Evolutionary conservation across 2,329 filamentous ascomycete species (phyloP).

Genomic region (Ophiostoma australiae): DNA sequence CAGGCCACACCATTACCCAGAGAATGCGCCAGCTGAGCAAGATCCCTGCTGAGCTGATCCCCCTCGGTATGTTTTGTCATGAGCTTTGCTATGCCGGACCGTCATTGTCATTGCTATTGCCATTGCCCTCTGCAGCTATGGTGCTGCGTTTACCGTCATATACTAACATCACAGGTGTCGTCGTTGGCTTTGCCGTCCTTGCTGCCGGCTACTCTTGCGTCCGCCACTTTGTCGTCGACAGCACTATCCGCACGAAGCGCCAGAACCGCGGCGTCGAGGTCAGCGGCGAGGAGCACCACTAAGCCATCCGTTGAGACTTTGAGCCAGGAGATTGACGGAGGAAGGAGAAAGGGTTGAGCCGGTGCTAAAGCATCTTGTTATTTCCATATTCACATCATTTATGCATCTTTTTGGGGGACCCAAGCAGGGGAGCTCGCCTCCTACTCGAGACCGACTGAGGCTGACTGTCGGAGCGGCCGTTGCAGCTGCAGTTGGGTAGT

Average conservation of each 20-base stretch:
- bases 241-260: slow-evolving; percentile 82
- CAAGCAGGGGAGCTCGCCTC: not conserved
- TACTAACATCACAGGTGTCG: slow-evolving; percentile 57
- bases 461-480: not conserved
- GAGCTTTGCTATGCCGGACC: not conserved
- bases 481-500: not conserved
- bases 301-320: not conserved
- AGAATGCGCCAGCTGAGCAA: slow-evolving; percentile 83
- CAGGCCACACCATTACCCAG: slow-evolving; percentile 96
- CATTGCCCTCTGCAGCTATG: not conserved
- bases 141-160: not conserved
- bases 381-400: slow-evolving; percentile 2
- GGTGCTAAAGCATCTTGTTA: slow-evolving; percentile 6
- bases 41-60: slow-evolving; percentile 89
- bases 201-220: slow-evolving; percentile 77
- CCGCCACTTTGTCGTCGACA: slow-evolving; percentile 82
- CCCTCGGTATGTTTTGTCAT: slow-evolving; percentile 67
- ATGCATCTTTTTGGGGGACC: slow-evolving; percentile 15
- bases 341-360: not conserved
- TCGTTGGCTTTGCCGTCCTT: slow-evolving; percentile 76
- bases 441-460: not conserved
- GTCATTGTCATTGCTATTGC: not conserved
- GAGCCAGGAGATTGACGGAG: not conserved
- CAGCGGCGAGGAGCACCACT: slow-evolving; percentile 32
- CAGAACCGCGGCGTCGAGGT: slow-evolving; percentile 52